phyloP scores from a whole-genome alignment of 202 grass and related monocot species.

The Alloteropsis angusta region DNA sequence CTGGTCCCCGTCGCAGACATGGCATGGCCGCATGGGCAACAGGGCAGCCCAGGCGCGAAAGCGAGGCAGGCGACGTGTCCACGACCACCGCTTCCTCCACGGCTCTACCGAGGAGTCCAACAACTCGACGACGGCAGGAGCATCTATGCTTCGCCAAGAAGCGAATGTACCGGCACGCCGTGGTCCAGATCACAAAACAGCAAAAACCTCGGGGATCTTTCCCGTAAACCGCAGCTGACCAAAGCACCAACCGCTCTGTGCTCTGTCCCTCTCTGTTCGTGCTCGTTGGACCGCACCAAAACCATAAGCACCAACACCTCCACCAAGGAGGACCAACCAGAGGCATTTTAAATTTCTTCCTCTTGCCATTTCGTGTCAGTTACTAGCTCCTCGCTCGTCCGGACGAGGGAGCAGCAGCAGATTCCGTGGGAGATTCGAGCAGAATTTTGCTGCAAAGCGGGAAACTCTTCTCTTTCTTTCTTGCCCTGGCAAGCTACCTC shows the following conservation, averaged over 20 bases:
- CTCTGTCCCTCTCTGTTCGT: neutral
- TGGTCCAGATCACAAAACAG: neutral
- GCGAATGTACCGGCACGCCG: neutral
- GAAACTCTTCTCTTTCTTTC: neutral
- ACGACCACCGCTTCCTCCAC: neutral
- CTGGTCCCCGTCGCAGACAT: no score
- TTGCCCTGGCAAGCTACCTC: neutral
- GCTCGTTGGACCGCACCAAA: constrained; percentile 3
- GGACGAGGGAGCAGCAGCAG: neutral
- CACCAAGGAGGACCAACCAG: neutral
- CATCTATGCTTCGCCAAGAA: neutral
- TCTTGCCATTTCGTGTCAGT: constrained; percentile 23
- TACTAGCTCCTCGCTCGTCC: neutral
- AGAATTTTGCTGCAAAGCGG: neutral
- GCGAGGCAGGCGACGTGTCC: neutral
- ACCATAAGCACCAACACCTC: neutral
- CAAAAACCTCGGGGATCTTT: neutral
- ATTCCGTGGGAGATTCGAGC: neutral
- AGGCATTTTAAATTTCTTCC: constrained; percentile 1
- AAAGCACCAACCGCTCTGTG: neutral
- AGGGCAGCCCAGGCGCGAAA: neutral
- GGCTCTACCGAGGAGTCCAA: neutral
- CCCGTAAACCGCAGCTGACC: neutral
- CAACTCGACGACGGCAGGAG: neutral
- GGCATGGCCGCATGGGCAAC: no score